These are phyloP conservation scores for Maudiozyma saulgeensis DNA, from an alignment of 805 yeast genomes.

Conservation along the genomic window DNA sequence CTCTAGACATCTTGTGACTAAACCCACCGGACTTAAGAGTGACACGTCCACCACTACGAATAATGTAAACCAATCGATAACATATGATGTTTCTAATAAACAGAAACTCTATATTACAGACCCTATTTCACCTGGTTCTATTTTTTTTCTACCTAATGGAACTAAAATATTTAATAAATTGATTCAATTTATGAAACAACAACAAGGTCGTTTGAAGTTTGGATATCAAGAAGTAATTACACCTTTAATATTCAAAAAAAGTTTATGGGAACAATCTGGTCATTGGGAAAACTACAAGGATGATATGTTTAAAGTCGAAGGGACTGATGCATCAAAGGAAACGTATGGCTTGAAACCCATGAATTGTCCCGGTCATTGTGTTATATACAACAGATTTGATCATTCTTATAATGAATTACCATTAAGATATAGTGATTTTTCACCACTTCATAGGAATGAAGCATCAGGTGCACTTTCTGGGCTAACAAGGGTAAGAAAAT, in stretches of 20 bases:
- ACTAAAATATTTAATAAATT: conserved; percentile 75
- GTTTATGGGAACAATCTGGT: conserved; percentile 84
- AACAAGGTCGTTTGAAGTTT: conserved; percentile 50
- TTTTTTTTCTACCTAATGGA: conserved; percentile 89
- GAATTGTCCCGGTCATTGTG: conserved; percentile 95
- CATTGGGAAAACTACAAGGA: conserved; percentile 94
- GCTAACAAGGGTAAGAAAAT: conserved; percentile 82
- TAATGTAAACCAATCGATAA: background rate
- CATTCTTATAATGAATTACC: conserved; percentile 84
- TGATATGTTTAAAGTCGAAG: conserved; percentile 85
- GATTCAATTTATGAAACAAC: conserved; percentile 73
- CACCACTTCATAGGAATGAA: conserved; percentile 89
- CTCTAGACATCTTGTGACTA: background rate
- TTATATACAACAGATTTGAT: conserved; percentile 65
- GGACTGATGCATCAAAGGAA: conserved; percentile 34
- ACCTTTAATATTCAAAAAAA: conserved; percentile 75
- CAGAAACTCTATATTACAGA: conserved; percentile 77
- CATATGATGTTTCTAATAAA: conserved; percentile 34
- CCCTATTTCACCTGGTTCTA: conserved; percentile 79
- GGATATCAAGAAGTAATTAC: conserved; percentile 91
- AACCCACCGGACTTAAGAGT: background rate
- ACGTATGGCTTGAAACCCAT: conserved; percentile 83
- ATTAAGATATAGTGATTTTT: conserved; percentile 75
- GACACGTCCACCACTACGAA: background rate
- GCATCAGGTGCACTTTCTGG: conserved; percentile 92